Evolutionary conservation across 2,329 filamentous ascomycete genomes (phyloP), one percentile per base, ranked within the genome.

Genomic region (Microsporum audouinii): DNA sequence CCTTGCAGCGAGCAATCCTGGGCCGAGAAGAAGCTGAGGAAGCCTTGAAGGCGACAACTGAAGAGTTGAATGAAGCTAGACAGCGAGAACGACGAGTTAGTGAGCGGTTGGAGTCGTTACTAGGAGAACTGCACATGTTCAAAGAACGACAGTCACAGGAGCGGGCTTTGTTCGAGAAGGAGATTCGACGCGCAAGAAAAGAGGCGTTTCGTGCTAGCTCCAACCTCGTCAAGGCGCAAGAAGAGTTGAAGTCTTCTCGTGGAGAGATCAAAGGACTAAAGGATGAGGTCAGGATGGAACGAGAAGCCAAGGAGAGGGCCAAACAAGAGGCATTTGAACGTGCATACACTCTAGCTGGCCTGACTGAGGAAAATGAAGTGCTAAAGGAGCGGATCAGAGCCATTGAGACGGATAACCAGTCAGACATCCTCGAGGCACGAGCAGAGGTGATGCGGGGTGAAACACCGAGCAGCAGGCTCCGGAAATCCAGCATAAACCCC

Each of bases 201-300:
- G 81, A 84, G 66, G 80, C 81, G 0, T 83, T 83, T 67, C 82
- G 80, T 58, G 78, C 80, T 5, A 79, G 80, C 5, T 82, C 81
- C 1, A 73, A 75, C 1, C 64, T 83, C 31, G 77, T 84, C 1
- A 82, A 83, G 66, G 67, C 77, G 5, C 80, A 84, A 66, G 81
- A 84, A 62, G 76, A 78, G 62, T 63, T 79, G 27, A 77, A 77
- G 56, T 69, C 76, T 27, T 68, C 71, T 3, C 73, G 73, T 62
- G 68, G 66, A 1, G 79, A 79, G 63, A 70, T 80, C 31, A 79
- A 76, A 65, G 71, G 75, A 7, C 71, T 81, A 27, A 81, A 82
- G 68, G 77, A 80, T 69, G 69, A 84, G 75, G 72, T 82, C 68
- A 60, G 80, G 68, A 63, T 70, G 73, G 71, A 81, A 76, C 72